These are phyloP conservation scores for Cucumis hystrix DNA, from an alignment of 306 rosid genomes.

Conservation along the genomic window DNA sequence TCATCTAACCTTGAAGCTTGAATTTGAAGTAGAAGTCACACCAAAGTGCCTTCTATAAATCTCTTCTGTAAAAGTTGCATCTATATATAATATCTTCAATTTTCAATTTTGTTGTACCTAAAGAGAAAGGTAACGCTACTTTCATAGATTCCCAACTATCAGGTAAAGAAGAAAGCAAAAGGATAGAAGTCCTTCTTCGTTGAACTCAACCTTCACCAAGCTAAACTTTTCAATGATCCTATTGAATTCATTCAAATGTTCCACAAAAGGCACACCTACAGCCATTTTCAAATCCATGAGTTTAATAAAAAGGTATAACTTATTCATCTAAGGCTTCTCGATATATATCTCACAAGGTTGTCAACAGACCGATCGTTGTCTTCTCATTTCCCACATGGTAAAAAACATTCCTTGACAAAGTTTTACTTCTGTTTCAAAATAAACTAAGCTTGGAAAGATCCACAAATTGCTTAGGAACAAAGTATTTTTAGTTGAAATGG, in stretches of 20 bases:
- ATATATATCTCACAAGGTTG: background rate
- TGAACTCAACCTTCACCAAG: background rate
- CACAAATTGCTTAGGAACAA: too few relatives aligned
- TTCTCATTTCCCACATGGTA: too few relatives aligned
- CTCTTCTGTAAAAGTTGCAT: background rate
- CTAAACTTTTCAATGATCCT: background rate
- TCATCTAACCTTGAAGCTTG: background rate
- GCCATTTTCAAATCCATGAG: background rate
- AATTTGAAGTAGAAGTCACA: background rate
- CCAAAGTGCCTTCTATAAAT: background rate
- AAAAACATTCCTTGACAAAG: background rate
- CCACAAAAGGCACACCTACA: background rate
- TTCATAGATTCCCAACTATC: background rate
- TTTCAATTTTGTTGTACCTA: background rate
- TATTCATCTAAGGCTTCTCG: background rate
- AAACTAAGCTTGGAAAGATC: too few relatives aligned
- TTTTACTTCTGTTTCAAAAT: too few relatives aligned
- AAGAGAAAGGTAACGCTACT: background rate
- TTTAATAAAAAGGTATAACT: background rate
- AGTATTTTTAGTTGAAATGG: too few relatives aligned
- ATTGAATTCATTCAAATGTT: background rate
- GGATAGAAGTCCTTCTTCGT: background rate
- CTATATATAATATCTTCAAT: background rate
- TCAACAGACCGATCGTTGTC: background rate
- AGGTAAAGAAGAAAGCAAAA: background rate